Conservation (phyloP, 2,329 filamentous ascomycete genomes). For the Microdochium nivale region DNA sequence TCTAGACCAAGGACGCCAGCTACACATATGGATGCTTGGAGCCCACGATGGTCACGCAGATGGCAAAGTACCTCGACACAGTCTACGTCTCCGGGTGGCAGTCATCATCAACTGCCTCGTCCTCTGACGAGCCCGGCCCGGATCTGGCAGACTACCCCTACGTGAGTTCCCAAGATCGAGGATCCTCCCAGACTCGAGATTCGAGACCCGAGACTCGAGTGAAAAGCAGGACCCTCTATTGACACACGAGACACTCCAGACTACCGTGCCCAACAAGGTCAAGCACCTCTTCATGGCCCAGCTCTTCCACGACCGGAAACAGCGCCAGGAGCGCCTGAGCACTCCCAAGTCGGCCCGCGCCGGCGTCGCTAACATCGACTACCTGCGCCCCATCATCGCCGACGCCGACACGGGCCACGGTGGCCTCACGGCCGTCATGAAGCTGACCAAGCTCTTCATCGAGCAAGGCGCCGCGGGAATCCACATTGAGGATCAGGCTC, state of each 20-base stretch:
- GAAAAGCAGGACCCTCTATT: neutral
- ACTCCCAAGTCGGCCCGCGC: slow-evolving; percentile 64
- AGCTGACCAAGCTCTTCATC: slow-evolving; percentile 94
- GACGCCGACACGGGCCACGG: slow-evolving; percentile 97
- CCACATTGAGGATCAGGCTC: slow-evolving; percentile 97
- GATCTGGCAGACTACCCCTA: slow-evolving; percentile 98
- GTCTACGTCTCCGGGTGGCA: slow-evolving; percentile 99
- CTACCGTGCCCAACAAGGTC: slow-evolving; percentile 97
- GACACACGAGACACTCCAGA: slow-evolving; percentile 40
- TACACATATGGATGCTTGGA: slow-evolving; percentile 97
- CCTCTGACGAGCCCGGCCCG: slow-evolving; percentile 90
- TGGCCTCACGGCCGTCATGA: slow-evolving; percentile 97
- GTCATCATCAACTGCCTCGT: slow-evolving; percentile 90
- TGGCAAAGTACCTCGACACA: slow-evolving; percentile 98
- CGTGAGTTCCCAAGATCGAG: slow-evolving; percentile 35
- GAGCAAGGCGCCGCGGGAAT: slow-evolving; percentile 96
- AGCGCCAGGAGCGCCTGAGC: slow-evolving; percentile 85
- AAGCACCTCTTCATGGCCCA: slow-evolving; percentile 96
- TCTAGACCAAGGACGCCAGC: slow-evolving; percentile 71
- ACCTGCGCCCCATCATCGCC: slow-evolving; percentile 89
- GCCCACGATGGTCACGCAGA: slow-evolving; percentile 97
- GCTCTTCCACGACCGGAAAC: slow-evolving; percentile 98
- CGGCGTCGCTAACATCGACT: slow-evolving; percentile 76
- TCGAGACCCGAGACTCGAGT: no score
- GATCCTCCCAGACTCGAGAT: neutral